Evolutionary conservation across 1,284 basidiomycete species (phyloP), one percentile per base, ranked within the genome.

Genomic region (Ceratobasidium sp.): DNA sequence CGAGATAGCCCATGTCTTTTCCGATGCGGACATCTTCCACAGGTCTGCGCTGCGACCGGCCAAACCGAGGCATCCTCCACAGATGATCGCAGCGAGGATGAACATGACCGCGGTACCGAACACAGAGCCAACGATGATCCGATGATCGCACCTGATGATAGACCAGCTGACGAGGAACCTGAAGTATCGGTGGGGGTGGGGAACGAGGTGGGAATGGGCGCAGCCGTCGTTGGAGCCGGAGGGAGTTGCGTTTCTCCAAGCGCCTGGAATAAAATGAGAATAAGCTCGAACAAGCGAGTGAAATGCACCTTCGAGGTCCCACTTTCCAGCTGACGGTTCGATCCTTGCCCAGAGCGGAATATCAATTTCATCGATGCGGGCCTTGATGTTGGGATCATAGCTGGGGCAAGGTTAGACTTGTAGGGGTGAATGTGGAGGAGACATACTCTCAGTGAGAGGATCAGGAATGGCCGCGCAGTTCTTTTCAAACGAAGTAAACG

Each of bases 51-150:
- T 32, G 55, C 17, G 15, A 31, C 6, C 49, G 60, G 12, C 60
- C 47, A 15, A 50, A 10, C 2, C 34, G 25, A 65, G 31, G 25
- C 49, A 52, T 20, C 49, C 42, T 49, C 60, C 52, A 0, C 52
- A 27, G 17, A 65, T 20, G 15, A 52, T 3, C 1, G 60, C 60
- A 20, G 60, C 38, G 22, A 65, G 22, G 49, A 65, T 38, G 35
- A 65, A 65, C 60, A 65, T 65, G 17, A 65, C 34, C 1, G 60
- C 42, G 29, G 60, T 65, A 10, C 60, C 60, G 38, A 65, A 65
- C 13, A 65, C 60, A 22, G 60, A 65, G 12, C 60, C 60, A 12
- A 65, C 60, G 20, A 65, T 65, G 49, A 65, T 43, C 1, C 60
- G 22, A 65, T 53, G 17, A 65, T 65, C 6, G 60, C 47, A 13